Percentiles rank a stretch among this genome's conserved stretches.
Conservation (phyloP, 192 early-diverging fungal species). For the Mortierella claussenii region DNA sequence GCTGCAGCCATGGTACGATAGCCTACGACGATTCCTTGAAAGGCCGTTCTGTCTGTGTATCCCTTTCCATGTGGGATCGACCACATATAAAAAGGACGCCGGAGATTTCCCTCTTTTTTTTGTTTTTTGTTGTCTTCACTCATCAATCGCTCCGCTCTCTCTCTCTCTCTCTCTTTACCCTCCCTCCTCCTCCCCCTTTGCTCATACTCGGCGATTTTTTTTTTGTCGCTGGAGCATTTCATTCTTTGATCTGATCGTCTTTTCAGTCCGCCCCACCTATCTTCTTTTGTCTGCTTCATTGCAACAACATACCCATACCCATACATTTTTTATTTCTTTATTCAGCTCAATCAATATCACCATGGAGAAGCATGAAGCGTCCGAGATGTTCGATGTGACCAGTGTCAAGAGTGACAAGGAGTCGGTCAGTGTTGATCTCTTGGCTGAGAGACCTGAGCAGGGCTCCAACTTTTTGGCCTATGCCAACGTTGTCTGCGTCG, state of each 20-base stretch:
- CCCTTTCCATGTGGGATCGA: no score
- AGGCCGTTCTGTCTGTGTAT: no score
- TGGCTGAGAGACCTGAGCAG: conserved; percentile 44
- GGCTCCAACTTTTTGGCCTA: conserved; percentile 66
- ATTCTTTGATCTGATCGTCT: neutral
- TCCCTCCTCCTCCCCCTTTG: neutral
- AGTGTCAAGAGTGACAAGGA: conserved; percentile 29
- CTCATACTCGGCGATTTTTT: neutral
- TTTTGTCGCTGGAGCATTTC: no score
- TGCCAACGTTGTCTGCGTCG: conserved; percentile 74
- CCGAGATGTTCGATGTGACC: conserved; percentile 19
- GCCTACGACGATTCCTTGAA: no score
- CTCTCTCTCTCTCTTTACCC: neutral
- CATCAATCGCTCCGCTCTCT: neutral
- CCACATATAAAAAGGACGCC: no score
- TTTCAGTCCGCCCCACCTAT: no score
- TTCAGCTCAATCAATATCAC: neutral
- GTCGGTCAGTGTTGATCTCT: conserved; percentile 17
- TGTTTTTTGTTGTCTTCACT: neutral
- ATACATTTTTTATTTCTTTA: neutral
- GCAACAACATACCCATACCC: no score
- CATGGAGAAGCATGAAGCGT: conserved; percentile 12
- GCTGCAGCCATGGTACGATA: no score
- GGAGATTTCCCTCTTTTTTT: neutral
- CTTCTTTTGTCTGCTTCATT: neutral